Base-by-base conservation (phyloP, 805 yeast genomes). In the Pichia nanzhaoensis region DNA sequence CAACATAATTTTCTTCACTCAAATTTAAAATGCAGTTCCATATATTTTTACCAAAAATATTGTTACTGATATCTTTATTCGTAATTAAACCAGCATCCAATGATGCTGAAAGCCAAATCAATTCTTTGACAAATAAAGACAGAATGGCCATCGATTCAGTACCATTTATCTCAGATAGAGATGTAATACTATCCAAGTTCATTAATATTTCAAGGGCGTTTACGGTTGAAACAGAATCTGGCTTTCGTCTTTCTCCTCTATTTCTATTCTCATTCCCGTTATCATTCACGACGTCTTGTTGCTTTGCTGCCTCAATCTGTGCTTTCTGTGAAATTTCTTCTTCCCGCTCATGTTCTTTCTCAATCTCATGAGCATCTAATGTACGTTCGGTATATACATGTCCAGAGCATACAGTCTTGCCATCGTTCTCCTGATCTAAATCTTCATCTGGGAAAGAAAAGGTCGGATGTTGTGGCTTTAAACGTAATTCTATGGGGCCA, bases 181-280 rank as follows among this genome's bases (percentile, higher is more conserved):
- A 37, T 7, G 37, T 46, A 3, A 62, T 39, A 45, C 45, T 46
- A 20, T 49, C 46, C 41, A 62, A 42, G 50, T 55, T 32, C 18
- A 53, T 21, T 30, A 58, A 27, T 59, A 69, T 44, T 45, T 67
- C 52, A 56, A 64, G 56, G 54, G 68, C 28, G 62, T 76, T 47
- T 3, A 60, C 42, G 4, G 56, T 24, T 7, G 24, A 20, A 7
- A 44, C 34, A n/a, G 43, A 39, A 22, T 31, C 37, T 8, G 43
- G 36, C 13, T 46, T 37, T 21, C 36, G 10, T 27, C 16, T 32
- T 19, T 28, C 21, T 19, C 20, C 8, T 37, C 19, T 20, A 18
- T 7, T 36, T 36, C 17, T 16, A 6, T 19, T 36, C 13, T 21
- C 14, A 18, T 8, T 34, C 12, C 19, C 14, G 17, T n/a, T 3